These are phyloP conservation scores for Melastoma malabathricum DNA, from an alignment of 345 rosid genomes.

Conservation along the genomic window DNA sequence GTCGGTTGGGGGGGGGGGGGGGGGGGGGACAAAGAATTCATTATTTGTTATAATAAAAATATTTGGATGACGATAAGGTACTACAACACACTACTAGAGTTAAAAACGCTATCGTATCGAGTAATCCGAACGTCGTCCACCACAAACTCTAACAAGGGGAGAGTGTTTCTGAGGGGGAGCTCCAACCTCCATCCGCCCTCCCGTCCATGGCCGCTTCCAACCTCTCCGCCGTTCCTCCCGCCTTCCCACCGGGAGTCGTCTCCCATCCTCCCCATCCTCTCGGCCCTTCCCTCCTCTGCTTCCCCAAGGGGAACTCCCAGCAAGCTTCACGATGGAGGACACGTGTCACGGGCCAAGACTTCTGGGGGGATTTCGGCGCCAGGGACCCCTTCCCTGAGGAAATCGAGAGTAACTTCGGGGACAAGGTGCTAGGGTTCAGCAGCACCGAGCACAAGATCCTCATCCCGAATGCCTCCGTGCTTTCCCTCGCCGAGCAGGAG, in stretches of 20 bases:
- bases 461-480: conserved; percentile 58
- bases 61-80: too few relatives aligned
- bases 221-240: conserved; percentile 2
- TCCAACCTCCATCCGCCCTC: too few relatives aligned
- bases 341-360: conserved; percentile 19
- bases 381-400: conserved; percentile 72
- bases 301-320: background rate
- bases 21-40: too few relatives aligned
- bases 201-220: background rate
- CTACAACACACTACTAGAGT: too few relatives aligned
- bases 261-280: conserved; percentile 4
- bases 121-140: too few relatives aligned
- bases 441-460: conserved; percentile 76
- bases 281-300: too few relatives aligned
- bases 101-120: too few relatives aligned
- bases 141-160: too few relatives aligned
- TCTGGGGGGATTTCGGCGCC: conserved; percentile 55
- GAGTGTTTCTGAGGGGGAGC: too few relatives aligned
- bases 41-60: too few relatives aligned
- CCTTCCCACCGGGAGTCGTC: background rate
- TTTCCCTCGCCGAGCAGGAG: conserved; percentile 57
- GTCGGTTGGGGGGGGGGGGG: too few relatives aligned
- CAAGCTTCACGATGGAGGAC: conserved; percentile 9
- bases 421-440: conserved; percentile 53
- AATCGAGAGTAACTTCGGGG: conserved; percentile 67